A percentile compares a stretch with the other conserved stretches of the same genome.
Evolutionary conservation across 2,329 filamentous ascomycete species (phyloP).

Genomic region (Ascochyta pisi): DNA sequence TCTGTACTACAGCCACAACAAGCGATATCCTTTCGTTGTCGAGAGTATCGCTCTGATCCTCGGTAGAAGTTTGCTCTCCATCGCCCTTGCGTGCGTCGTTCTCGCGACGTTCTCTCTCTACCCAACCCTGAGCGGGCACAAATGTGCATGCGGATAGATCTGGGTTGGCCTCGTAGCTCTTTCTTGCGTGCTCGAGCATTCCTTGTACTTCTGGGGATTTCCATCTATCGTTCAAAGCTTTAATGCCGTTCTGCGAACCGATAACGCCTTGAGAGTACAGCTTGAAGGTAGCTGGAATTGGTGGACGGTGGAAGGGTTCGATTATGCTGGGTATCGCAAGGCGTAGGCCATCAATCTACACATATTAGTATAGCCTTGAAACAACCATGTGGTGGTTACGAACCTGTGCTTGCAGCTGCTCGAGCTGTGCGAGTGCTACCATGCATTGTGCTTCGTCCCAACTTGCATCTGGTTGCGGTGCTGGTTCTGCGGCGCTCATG

Average conservation of each 20-base stretch:
- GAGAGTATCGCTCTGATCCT: slow-evolving; percentile 11
- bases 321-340: slow-evolving; percentile 53
- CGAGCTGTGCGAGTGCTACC: slow-evolving; percentile 54
- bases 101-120: slow-evolving; percentile 35
- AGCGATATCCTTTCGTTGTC: slow-evolving; percentile 30
- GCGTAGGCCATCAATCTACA: slow-evolving; percentile 53
- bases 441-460: slow-evolving; percentile 52
- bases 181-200: slow-evolving; percentile 43
- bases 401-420: slow-evolving; percentile 54
- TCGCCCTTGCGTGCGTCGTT: slow-evolving; percentile 22
- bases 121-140: slow-evolving; percentile 50
- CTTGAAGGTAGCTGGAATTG: slow-evolving; percentile 45
- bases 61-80: slow-evolving; percentile 10
- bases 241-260: slow-evolving; percentile 46
- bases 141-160: slow-evolving; percentile 46
- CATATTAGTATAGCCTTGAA: slow-evolving; percentile 10
- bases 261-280: slow-evolving; percentile 49
- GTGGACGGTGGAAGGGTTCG: slow-evolving; percentile 45
- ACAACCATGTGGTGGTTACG: neutral
- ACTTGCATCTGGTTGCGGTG: slow-evolving; percentile 25
- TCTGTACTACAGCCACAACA: slow-evolving; percentile 35
- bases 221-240: slow-evolving; percentile 49
- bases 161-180: slow-evolving; percentile 46
- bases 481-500: slow-evolving; percentile 26
- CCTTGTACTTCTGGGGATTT: slow-evolving; percentile 45